Conservation (phyloP, 2,329 filamentous ascomycete genomes). For the Pestalotiopsis sp. region DNA sequence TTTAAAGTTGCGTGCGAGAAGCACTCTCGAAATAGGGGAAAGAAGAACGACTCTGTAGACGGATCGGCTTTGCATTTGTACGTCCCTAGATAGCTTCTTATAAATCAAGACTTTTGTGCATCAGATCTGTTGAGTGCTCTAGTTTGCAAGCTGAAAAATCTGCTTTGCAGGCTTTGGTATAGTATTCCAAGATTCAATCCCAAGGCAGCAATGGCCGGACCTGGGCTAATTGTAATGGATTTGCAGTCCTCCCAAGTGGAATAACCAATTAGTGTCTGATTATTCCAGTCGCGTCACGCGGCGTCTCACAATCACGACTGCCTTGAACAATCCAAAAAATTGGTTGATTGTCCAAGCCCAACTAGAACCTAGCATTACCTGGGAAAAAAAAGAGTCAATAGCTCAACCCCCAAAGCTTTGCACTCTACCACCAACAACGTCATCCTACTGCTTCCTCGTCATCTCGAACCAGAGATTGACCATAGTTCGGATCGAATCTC, state of each 20-base stretch:
- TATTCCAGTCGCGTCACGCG: background rate
- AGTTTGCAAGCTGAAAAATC: no score
- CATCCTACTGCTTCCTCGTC: background rate
- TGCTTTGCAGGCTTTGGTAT: background rate
- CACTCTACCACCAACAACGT: background rate
- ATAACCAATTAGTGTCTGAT: background rate
- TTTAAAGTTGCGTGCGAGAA: no score
- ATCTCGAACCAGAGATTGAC: background rate
- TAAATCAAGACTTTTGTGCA: no score
- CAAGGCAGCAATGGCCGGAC: background rate
- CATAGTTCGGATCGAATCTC: no score
- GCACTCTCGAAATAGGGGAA: no score
- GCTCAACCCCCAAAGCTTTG: background rate
- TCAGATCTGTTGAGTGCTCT: no score
- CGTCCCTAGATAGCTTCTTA: no score
- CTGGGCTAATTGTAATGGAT: background rate
- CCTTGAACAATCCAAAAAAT: conserved; percentile 4
- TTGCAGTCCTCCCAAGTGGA: background rate
- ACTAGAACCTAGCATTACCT: background rate
- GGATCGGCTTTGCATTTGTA: no score
- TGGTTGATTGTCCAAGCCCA: background rate
- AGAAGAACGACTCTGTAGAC: no score
- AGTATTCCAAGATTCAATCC: background rate
- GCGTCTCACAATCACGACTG: background rate
- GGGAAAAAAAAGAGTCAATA: background rate